Evolutionary conservation across 805 yeast species (phyloP), one percentile per base, ranked within the genome.

Genomic region (Pichia thaimueangensis): DNA sequence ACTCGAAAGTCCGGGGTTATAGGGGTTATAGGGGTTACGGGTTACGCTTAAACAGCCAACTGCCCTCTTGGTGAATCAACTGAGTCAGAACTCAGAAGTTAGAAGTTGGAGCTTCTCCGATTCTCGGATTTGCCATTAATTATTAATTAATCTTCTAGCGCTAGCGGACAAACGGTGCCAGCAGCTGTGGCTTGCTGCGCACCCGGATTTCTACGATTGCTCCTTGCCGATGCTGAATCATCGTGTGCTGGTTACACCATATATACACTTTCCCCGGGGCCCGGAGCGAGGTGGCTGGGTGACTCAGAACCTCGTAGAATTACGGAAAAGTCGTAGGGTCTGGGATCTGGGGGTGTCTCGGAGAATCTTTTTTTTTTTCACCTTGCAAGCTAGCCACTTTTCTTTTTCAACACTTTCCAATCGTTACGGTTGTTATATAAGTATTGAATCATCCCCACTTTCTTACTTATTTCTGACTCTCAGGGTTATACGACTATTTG

Each of bases 391-490:
- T 29, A 9, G 8, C 16, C 12, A 8, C 10, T 32, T 32, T 32
- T 15, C 34, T 6, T 32, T 32, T 22, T 32, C 16, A 13, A 6
- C 23, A 15, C 4, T 22, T 22, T 32, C 19, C 11, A 11, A 8
- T 32, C 16, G 6, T 16, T 17, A 15, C 6, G 23, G 21, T 20
- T 31, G 11, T 12, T 7, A 17, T 32, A 32, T 20, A 20, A 20
- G 19, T 27, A 35, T 23, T 35, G 38, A 25, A 25, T 35, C 30
- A 24, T 35, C 37, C 30, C 36, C 37, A 23, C 13, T 35, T 17
- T 15, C 2, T 16, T 3, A 4, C 11, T 22, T 12, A 6, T 34
- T 34, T 34, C 23, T 5, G 9, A 10, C 25, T 7, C 22, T 9
- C 22, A 22, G n/a, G n/a, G n/a, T n/a, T n/a, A n/a, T n/a, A n/a